A percentile compares a stretch with the other conserved stretches of the same genome.
Evolutionary conservation across 2,329 filamentous ascomycete species (phyloP).

Genomic region (Cladosporium sp.): DNA sequence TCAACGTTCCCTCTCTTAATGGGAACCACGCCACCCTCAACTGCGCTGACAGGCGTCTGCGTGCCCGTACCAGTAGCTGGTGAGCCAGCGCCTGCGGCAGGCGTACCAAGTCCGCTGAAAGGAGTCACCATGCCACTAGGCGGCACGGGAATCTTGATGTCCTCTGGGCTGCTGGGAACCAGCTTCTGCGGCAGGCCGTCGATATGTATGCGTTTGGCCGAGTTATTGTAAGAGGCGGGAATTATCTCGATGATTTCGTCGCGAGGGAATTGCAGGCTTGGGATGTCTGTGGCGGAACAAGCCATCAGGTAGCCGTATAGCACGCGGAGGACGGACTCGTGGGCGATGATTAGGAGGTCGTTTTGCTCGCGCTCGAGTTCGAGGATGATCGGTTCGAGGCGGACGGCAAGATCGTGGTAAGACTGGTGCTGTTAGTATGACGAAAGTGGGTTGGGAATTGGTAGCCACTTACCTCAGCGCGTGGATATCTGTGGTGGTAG

Average conservation of each 20-base stretch:
- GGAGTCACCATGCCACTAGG: constrained; percentile 56
- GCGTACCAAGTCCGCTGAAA: constrained; percentile 44
- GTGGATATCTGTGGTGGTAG: constrained; percentile 94
- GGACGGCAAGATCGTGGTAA: constrained; percentile 97
- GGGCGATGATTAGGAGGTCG: constrained; percentile 96
- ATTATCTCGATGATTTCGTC: constrained; percentile 99
- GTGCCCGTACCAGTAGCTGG: constrained; percentile 13
- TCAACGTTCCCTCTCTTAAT: constrained; percentile 10
- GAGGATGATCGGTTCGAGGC: constrained; percentile 94
- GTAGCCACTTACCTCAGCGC: constrained; percentile 71
- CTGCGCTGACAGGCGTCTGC: constrained; percentile 24
- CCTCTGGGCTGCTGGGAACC: constrained; percentile 76
- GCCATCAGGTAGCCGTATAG: constrained; percentile 98
- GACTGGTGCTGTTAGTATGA: constrained; percentile 60
- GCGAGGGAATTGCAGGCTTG: constrained; percentile 86
- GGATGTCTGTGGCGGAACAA: constrained; percentile 92
- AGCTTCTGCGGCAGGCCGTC: constrained; percentile 66
- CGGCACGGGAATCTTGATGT: constrained; percentile 76
- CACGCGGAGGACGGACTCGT: constrained; percentile 95
- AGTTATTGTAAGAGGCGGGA: constrained; percentile 94
- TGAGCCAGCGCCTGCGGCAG: constrained; percentile 21
- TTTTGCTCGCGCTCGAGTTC: constrained; percentile 96
- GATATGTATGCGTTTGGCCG: constrained; percentile 87
- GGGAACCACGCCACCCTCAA: constrained; percentile 9
- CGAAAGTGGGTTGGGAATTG: not conserved